Conservation (phyloP, 169 alveolate species). For the Plasmodium chabaudi region DNA sequence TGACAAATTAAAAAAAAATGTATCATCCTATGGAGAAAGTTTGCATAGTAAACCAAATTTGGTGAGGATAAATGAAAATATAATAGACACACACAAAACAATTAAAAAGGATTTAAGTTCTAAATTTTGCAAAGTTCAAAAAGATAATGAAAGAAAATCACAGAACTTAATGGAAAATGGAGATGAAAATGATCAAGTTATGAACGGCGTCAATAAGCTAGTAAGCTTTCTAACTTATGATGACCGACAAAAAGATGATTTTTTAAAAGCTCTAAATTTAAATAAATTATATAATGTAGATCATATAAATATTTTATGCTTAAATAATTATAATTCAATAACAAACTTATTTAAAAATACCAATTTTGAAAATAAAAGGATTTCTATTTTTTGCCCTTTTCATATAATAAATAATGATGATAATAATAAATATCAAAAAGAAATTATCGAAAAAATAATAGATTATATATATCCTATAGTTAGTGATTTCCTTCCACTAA, state of each 20-base stretch:
- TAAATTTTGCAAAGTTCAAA: too few species aligned
- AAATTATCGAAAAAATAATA: neutral
- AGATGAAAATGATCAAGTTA: neutral
- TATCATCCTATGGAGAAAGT: neutral
- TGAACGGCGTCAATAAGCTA: neutral
- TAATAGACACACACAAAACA: neutral
- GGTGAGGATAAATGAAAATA: neutral
- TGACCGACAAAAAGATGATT: neutral
- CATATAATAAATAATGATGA: conserved; percentile 26
- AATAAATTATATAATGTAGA: conserved; percentile 20
- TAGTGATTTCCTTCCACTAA: conserved; percentile 61
- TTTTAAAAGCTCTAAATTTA: conserved; percentile 24
- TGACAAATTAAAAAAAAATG: conserved; percentile 15
- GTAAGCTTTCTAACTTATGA: conserved; percentile 59
- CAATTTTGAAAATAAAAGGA: conserved; percentile 5
- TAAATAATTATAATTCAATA: conserved; percentile 27
- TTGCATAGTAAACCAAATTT: conserved; percentile 4
- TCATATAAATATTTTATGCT: conserved; percentile 64
- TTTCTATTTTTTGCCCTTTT: conserved; percentile 65
- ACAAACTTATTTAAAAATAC: conserved; percentile 1
- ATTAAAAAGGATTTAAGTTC: neutral
- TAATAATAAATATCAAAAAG: neutral
- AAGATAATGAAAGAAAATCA: too few species aligned
- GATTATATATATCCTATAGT: conserved; percentile 30
- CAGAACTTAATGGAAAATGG: neutral